Conservation (phyloP, 129 eudicot species). For the Lonicera japonica region DNA sequence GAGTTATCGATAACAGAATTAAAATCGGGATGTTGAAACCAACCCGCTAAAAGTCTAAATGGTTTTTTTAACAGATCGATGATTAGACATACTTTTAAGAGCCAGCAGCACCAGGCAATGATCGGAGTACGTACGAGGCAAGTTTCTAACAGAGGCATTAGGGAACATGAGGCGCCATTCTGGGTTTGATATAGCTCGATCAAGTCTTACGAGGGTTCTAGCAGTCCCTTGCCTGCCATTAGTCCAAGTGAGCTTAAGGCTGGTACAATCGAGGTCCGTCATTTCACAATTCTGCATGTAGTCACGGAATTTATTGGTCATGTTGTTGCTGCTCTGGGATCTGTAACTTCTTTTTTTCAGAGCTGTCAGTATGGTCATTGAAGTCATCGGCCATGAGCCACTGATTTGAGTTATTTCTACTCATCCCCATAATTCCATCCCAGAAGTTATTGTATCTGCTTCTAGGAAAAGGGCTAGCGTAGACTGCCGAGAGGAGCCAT, state of each 20-base stretch:
- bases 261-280: background rate
- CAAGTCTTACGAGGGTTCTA: background rate
- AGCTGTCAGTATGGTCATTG: background rate
- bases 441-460: too few relatives aligned
- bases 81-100: background rate
- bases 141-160: background rate
- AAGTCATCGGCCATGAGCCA: background rate
- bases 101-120: background rate
- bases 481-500: too few relatives aligned
- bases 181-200: background rate
- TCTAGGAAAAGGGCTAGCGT: too few relatives aligned
- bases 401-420: background rate
- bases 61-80: background rate
- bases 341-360: background rate
- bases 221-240: background rate
- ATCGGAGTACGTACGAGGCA: background rate
- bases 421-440: too few relatives aligned
- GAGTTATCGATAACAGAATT: background rate
- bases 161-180: background rate
- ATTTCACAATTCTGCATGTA: background rate
- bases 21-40: background rate
- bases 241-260: background rate
- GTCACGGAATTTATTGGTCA: background rate
- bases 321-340: background rate
- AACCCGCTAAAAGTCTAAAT: background rate